Evolutionary conservation across 169 alveolate genomes (phyloP).

Genomic region (Plasmodium vivax): DNA sequence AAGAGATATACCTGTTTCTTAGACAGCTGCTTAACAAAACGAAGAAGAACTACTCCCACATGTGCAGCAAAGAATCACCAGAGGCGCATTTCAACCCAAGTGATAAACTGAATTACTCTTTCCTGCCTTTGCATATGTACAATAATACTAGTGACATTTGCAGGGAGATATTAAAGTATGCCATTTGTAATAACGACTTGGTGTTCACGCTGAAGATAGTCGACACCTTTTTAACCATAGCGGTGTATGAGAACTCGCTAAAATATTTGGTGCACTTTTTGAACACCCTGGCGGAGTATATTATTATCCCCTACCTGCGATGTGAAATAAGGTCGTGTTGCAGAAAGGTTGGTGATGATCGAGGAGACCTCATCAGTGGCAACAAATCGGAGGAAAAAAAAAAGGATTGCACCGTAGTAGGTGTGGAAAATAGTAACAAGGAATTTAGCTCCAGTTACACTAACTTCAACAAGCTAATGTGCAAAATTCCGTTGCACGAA

Average conservation of each 20-base stretch:
- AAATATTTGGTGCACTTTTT: constrained; percentile 55
- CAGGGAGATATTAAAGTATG: constrained; percentile 64
- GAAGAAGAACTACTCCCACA: constrained; percentile 12
- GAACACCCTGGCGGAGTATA: constrained; percentile 67
- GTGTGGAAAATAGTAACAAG: constrained; percentile 9
- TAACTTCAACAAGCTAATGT: constrained; percentile 32
- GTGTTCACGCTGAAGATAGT: constrained; percentile 42
- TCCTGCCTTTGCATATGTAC: constrained; percentile 52
- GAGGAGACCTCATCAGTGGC: not conserved
- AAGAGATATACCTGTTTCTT: constrained; percentile 59
- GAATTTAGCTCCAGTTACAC: constrained; percentile 3
- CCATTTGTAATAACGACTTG: constrained; percentile 56
- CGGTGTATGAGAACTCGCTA: constrained; percentile 60
- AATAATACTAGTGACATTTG: constrained; percentile 43
- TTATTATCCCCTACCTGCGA: constrained; percentile 71
- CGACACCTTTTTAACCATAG: constrained; percentile 63
- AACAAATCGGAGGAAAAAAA: not conserved
- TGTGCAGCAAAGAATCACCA: constrained; percentile 9
- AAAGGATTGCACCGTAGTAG: not conserved
- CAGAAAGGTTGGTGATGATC: not conserved
- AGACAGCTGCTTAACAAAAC: constrained; percentile 32
- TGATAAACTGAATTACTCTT: constrained; percentile 4
- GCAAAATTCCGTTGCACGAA: constrained; percentile 72
- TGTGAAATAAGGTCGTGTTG: constrained; percentile 17
- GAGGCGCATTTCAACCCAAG: not conserved